A percentile compares a stretch with the other conserved stretches of the same genome.
Conservation (phyloP, 148 eudicot genomes). For the Bassia scoparia region DNA sequence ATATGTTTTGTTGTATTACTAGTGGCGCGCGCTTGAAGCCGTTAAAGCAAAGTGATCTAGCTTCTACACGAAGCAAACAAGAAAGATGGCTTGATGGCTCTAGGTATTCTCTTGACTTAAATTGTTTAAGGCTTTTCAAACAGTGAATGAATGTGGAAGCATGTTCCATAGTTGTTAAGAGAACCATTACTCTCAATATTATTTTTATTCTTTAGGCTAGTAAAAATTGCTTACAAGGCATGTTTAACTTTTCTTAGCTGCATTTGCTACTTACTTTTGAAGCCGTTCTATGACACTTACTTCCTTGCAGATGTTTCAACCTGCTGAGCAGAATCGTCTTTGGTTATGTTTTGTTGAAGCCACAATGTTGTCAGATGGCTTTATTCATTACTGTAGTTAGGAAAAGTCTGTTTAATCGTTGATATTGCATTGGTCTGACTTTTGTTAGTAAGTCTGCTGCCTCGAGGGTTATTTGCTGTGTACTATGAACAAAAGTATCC, state of each 20-base stretch:
- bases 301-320: background rate
- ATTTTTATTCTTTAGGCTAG: background rate
- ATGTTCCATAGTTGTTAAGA: background rate
- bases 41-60: slow-evolving; percentile 44
- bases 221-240: background rate
- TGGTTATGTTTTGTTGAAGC: background rate
- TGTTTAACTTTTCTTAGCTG: too few relatives aligned
- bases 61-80: slow-evolving; percentile 48
- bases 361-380: too few relatives aligned
- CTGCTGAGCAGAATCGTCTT: background rate
- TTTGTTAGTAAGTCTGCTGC: background rate
- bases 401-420: background rate
- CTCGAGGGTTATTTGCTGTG: background rate
- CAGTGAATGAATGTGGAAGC: background rate
- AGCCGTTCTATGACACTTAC: background rate
- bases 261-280: slow-evolving; percentile 10
- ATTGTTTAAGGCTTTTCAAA: background rate
- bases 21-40: slow-evolving; percentile 63
- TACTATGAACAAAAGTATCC: background rate
- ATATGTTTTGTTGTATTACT: slow-evolving; percentile 22
- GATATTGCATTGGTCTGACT: background rate
- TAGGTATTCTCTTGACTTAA: slow-evolving; percentile 44
- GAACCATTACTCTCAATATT: background rate
- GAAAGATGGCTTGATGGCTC: slow-evolving; percentile 63
- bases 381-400: too few relatives aligned